Evolutionary conservation across 2,329 filamentous ascomycete genomes (phyloP), one percentile per base, ranked within the genome.

Genomic region (Lizonia empirigonia): DNA sequence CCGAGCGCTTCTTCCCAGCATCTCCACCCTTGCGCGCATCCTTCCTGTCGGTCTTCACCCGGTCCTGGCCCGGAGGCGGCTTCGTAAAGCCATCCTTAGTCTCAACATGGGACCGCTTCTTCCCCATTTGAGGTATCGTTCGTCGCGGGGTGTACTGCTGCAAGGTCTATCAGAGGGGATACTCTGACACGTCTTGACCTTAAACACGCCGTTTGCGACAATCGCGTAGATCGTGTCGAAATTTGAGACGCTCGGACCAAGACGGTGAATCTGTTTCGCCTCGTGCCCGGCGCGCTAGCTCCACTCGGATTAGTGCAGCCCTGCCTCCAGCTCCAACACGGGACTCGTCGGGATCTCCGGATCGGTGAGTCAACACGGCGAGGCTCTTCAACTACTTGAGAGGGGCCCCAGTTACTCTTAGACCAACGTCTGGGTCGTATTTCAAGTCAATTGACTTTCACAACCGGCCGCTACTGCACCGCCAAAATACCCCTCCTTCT

Each of bases 71-170:
- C 63, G 65, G 59, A 50, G 68, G 56, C 56, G 70, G 67, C 69
- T 71, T 72, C 60, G 64, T 61, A 46, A 69, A 71, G 70, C 70
- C 70, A 72, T 72, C 66, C 57, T 70, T 71, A 55, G 69, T 71
- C 60, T 73, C 70, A 61, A 65, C 66, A 72, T 73, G 70, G 65
- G 68, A 68, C 63, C 70, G 66, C 70, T 73, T 73, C 70, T 72
- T 71, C 58, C 69, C 69, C 70, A 73, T 73, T 71, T 71, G 69
- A 64, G 62, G 44, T 63, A 53, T 53, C 56, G 50, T 59, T 58
- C 52, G 62, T 65, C 61, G 61, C 59, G 57, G 42, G 45, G 45
- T 30, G 56, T 60, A 45, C 62, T 50, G 56, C 58, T 68, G 58
- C 67, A 65, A 69, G 68, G 63, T 65, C 68, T 62, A 69, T 70